Conservation (phyloP, 208 protist species). For the Trypanosoma platydactyli region DNA sequence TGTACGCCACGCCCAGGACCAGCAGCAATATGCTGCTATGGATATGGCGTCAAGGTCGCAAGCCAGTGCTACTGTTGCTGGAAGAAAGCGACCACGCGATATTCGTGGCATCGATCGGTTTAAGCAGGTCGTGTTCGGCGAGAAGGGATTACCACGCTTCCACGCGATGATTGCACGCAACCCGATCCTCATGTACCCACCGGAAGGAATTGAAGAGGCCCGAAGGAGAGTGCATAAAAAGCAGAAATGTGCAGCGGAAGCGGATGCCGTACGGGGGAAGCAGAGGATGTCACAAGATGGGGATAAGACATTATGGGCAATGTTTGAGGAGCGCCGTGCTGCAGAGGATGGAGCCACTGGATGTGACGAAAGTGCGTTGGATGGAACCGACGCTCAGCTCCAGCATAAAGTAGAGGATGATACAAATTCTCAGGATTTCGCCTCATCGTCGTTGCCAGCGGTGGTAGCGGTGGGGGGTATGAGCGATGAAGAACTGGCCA, state of each 20-base stretch:
- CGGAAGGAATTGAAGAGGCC: constrained; percentile 56
- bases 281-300: neutral
- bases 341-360: constrained; percentile 2
- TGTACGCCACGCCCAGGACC: constrained; percentile 8
- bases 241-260: neutral
- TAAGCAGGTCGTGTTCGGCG: constrained; percentile 66
- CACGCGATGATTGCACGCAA: constrained; percentile 77
- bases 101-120: constrained; percentile 71
- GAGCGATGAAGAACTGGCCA: constrained; percentile 35
- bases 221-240: constrained; percentile 25
- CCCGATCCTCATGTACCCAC: constrained; percentile 82
- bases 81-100: constrained; percentile 72
- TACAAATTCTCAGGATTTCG: neutral
- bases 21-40: constrained; percentile 7
- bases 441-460: neutral
- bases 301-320: constrained; percentile 10
- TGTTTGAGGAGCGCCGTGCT: constrained; percentile 24
- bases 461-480: neutral
- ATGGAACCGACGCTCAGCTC: neutral
- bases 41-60: too few relatives aligned
- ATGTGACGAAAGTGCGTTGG: neutral
- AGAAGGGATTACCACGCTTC: constrained; percentile 67
- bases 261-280: neutral
- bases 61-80: constrained; percentile 9
- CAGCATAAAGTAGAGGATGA: neutral